These are phyloP conservation scores for Aspergillus novoparasiticus DNA, from an alignment of 2,329 filamentous ascomycete species.

Conservation along the genomic window DNA sequence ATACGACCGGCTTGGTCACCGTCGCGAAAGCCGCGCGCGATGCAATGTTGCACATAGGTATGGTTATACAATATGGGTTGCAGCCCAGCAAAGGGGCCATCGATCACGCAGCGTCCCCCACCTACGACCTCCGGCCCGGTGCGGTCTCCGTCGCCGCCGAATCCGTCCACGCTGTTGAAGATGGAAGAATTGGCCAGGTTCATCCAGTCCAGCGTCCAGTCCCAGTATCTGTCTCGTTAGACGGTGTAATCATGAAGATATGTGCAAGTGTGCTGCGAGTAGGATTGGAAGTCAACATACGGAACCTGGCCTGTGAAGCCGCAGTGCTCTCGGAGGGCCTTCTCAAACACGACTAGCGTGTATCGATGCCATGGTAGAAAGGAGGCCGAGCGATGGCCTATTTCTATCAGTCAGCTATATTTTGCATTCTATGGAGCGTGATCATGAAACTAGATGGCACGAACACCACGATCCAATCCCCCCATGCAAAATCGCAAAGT, in stretches of 20 bases:
- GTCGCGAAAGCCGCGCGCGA: neutral
- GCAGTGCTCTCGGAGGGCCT: slow-evolving; percentile 45
- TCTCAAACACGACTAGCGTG: slow-evolving; percentile 45
- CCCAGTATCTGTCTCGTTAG: slow-evolving; percentile 28
- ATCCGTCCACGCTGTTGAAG: slow-evolving; percentile 15
- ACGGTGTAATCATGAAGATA: no score
- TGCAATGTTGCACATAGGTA: neutral
- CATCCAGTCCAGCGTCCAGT: slow-evolving; percentile 33
- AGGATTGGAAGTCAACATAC: slow-evolving; percentile 21
- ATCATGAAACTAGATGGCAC: neutral
- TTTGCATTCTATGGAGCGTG: no score
- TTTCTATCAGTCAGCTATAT: no score
- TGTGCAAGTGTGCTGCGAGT: no score
- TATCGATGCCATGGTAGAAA: slow-evolving; percentile 43
- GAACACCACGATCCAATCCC: neutral
- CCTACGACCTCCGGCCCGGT: slow-evolving; percentile 1
- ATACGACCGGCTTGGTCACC: neutral
- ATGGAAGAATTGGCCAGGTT: slow-evolving; percentile 7
- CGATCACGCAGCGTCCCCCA: slow-evolving; percentile 20
- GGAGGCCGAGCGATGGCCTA: neutral
- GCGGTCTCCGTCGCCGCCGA: slow-evolving; percentile 20
- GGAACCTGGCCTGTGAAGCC: slow-evolving; percentile 48
- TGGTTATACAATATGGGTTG: neutral
- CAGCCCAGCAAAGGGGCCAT: slow-evolving; percentile 15
- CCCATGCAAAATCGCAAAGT: neutral